A percentile compares a stretch with the other conserved stretches of the same genome.
Evolutionary conservation across 768 basidiomycete species (phyloP).

Genomic region (Phanerochaete carnosa): DNA sequence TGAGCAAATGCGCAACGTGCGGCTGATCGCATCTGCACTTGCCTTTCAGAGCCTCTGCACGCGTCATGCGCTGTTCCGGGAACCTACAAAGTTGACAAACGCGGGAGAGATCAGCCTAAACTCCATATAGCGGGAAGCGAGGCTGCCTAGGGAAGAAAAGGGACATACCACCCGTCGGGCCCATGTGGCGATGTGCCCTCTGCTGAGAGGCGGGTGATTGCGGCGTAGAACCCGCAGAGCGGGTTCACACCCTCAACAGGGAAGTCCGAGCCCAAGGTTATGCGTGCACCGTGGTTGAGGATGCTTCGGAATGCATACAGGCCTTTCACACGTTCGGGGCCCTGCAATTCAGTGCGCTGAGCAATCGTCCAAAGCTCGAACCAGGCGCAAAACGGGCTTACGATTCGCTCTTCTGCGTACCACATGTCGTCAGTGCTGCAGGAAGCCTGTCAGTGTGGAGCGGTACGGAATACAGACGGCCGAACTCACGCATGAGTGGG

Average conservation of each 20-base stretch:
- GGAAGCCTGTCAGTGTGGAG: conserved; percentile 4
- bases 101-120: background rate
- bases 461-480: background rate
- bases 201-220: conserved; percentile 68
- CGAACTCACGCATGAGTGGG: conserved; percentile 79
- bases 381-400: conserved; percentile 30
- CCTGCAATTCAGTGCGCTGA: conserved; percentile 37
- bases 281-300: conserved; percentile 57
- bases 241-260: conserved; percentile 90
- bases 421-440: conserved; percentile 81
- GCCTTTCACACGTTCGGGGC: conserved; percentile 77
- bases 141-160: background rate
- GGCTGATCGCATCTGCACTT: conserved; percentile 4
- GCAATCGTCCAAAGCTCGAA: background rate
- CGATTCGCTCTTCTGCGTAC: conserved; percentile 81
- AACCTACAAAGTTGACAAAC: conserved; percentile 49
- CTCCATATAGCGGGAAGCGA: background rate
- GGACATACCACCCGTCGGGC: conserved; percentile 70
- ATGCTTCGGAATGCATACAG: conserved; percentile 86
- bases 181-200: conserved; percentile 81
- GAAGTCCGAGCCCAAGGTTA: conserved; percentile 85
- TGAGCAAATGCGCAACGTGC: background rate
- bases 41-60: conserved; percentile 77
- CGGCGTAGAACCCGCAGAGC: conserved; percentile 83
- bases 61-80: conserved; percentile 72